Evolutionary conservation across 2,329 filamentous ascomycete species (phyloP).

Genomic region (Colletotrichum euphorbiae): DNA sequence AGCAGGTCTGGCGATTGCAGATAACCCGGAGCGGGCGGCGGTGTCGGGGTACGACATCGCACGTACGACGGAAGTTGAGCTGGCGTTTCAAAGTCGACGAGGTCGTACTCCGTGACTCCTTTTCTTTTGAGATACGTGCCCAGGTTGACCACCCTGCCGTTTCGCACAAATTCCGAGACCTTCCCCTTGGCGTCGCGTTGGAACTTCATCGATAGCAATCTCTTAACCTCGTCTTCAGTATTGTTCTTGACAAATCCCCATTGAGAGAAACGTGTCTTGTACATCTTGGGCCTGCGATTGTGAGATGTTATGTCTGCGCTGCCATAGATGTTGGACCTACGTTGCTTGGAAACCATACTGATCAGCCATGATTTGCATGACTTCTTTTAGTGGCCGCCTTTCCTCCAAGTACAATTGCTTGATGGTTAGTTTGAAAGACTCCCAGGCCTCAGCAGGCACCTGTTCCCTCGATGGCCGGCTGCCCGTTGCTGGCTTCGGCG

Average conservation of each 20-base stretch:
- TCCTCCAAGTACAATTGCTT: slow-evolving; percentile 61
- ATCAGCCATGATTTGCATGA: slow-evolving; percentile 63
- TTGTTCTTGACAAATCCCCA: slow-evolving; percentile 68
- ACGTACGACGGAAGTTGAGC: slow-evolving; percentile 57
- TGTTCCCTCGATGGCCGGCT: slow-evolving; percentile 55
- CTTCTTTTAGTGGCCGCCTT: slow-evolving; percentile 63
- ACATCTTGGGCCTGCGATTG: slow-evolving; percentile 61
- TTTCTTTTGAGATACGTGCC: slow-evolving; percentile 65
- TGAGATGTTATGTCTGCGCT: slow-evolving; percentile 31
- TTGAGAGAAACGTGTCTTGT: slow-evolving; percentile 66
- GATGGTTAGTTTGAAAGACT: slow-evolving; percentile 60
- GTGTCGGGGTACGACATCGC: slow-evolving; percentile 58
- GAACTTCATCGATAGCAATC: slow-evolving; percentile 63
- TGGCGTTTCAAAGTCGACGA: slow-evolving; percentile 58
- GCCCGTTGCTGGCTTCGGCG: slow-evolving; percentile 47
- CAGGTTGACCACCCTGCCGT: slow-evolving; percentile 63
- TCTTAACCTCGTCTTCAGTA: slow-evolving; percentile 64
- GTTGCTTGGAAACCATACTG: slow-evolving; percentile 61
- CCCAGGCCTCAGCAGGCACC: slow-evolving; percentile 60
- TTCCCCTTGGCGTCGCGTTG: slow-evolving; percentile 65
- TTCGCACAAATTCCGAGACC: slow-evolving; percentile 64
- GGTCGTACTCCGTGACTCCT: slow-evolving; percentile 64
- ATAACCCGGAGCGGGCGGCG: slow-evolving; percentile 55
- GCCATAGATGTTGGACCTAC: slow-evolving; percentile 48
- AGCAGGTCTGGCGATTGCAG: slow-evolving; percentile 57